Evolutionary conservation across 225 moss, liverwort and hornwort species (phyloP).

Genomic region (Bryoerythrophyllum caledonicum): DNA sequence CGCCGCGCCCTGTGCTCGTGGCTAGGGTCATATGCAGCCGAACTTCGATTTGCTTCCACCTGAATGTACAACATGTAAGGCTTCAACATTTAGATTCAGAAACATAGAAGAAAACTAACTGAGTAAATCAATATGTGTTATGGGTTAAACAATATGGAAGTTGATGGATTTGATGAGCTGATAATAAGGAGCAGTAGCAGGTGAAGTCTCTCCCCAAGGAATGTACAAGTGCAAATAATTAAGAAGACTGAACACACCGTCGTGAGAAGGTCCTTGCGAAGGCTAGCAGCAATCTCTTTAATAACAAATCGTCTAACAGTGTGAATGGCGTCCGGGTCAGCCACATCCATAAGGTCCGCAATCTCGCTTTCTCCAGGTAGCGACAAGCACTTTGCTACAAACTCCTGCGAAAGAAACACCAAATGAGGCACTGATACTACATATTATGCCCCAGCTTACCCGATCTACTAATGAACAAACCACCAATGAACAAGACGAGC

Average conservation of each 20-base stretch:
- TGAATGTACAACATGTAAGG: constrained; percentile 24
- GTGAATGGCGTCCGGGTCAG: constrained; percentile 96
- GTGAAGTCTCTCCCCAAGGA: background rate
- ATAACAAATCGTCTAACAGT: constrained; percentile 72
- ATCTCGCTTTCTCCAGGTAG: constrained; percentile 95
- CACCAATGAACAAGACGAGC: constrained; percentile 1
- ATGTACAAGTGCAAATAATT: background rate
- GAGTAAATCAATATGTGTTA: background rate
- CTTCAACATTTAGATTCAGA: background rate
- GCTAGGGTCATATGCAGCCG: constrained; percentile 73
- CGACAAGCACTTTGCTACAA: constrained; percentile 78
- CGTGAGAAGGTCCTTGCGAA: constrained; percentile 65
- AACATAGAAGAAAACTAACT: background rate
- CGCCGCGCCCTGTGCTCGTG: constrained; percentile 73
- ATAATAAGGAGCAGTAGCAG: background rate
- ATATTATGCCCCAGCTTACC: background rate
- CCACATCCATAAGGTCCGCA: constrained; percentile 80
- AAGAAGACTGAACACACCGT: constrained; percentile 37
- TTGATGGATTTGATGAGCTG: background rate
- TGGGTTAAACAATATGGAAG: background rate
- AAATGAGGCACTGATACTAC: background rate
- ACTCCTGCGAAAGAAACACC: constrained; percentile 55
- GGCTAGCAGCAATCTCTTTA: constrained; percentile 58
- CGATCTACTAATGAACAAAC: background rate
- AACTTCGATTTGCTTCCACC: constrained; percentile 71